Conservation (phyloP, 768 basidiomycete species). For the Boletus vinaceobasis region DNA sequence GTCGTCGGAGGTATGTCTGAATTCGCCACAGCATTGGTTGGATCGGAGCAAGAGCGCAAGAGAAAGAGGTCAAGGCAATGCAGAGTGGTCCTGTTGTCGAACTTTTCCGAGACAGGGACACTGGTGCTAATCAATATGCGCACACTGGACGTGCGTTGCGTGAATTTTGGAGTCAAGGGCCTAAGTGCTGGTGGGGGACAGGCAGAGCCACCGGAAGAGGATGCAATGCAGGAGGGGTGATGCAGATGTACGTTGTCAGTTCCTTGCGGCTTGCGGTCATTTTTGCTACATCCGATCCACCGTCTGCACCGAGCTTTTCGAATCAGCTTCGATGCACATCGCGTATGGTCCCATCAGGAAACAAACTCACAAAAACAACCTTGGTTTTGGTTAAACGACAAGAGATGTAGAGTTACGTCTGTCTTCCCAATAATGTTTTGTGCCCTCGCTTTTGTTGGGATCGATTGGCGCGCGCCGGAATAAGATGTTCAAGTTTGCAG, state of each 20-base stretch:
- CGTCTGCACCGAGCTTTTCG: not conserved
- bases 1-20: slow-evolving; percentile 86
- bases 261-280: not conserved
- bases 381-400: no score
- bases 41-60: slow-evolving; percentile 31
- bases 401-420: not conserved
- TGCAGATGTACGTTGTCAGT: not conserved
- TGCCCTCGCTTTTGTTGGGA: no score
- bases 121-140: slow-evolving; percentile 78
- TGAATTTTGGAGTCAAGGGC: slow-evolving; percentile 50
- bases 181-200: slow-evolving; percentile 25
- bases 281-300: not conserved
- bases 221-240: slow-evolving; percentile 28
- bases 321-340: not conserved
- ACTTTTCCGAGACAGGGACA: slow-evolving; percentile 72
- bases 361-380: not conserved
- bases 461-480: not conserved
- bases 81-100: slow-evolving; percentile 78
- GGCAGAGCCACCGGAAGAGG: slow-evolving; percentile 2
- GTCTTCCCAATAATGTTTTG: not conserved
- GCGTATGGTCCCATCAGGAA: not conserved
- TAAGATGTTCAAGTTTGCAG: not conserved
- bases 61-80: slow-evolving; percentile 39
- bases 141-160: slow-evolving; percentile 65
- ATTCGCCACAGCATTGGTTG: slow-evolving; percentile 73